A percentile compares a stretch with the other conserved stretches of the same genome.
Conservation (phyloP, 2,329 filamentous ascomycete species). For the Sclerotinia minor region DNA sequence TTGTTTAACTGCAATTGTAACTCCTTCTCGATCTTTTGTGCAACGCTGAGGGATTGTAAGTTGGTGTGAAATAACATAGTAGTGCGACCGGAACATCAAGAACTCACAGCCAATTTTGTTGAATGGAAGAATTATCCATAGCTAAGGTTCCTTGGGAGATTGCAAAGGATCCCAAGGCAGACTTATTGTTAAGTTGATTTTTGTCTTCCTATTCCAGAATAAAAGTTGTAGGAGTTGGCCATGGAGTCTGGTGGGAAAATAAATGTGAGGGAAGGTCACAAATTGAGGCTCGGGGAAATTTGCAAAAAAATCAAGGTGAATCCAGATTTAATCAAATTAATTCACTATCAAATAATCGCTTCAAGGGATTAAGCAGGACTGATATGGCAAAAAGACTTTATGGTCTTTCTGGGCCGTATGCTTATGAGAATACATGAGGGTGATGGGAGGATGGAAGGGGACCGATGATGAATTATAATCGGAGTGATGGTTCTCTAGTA, state of each 20-base stretch:
- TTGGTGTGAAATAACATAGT: slow-evolving; percentile 28
- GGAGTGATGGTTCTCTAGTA: slow-evolving; percentile 9
- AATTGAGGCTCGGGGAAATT: slow-evolving; percentile 13
- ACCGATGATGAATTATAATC: slow-evolving; percentile 11
- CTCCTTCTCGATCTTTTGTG: slow-evolving; percentile 50
- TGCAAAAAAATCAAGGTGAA: slow-evolving; percentile 4
- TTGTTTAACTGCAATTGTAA: slow-evolving; percentile 51
- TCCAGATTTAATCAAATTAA: slow-evolving; percentile 10
- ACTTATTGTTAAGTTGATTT: slow-evolving; percentile 54
- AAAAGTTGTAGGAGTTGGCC: slow-evolving; percentile 23
- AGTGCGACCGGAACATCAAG: slow-evolving; percentile 17
- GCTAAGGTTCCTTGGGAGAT: slow-evolving; percentile 16
- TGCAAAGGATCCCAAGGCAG: slow-evolving; percentile 50
- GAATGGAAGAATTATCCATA: slow-evolving; percentile 40
- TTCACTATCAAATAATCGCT: slow-evolving; percentile 15
- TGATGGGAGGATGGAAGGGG: slow-evolving; percentile 1
- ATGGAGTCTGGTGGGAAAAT: slow-evolving; percentile 24
- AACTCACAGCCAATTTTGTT: slow-evolving; percentile 55
- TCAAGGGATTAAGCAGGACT: slow-evolving; percentile 25
- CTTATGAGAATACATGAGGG: slow-evolving; percentile 24
- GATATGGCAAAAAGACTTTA: slow-evolving; percentile 17
- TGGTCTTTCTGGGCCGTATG: slow-evolving; percentile 21
- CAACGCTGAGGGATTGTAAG: slow-evolving; percentile 39
- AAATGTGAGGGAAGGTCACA: slow-evolving; percentile 21
- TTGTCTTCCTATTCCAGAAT: slow-evolving; percentile 22